Evolutionary conservation across 1,284 basidiomycete species (phyloP), one percentile per base, ranked within the genome.

Genomic region (Rhodotorula sp.): DNA sequence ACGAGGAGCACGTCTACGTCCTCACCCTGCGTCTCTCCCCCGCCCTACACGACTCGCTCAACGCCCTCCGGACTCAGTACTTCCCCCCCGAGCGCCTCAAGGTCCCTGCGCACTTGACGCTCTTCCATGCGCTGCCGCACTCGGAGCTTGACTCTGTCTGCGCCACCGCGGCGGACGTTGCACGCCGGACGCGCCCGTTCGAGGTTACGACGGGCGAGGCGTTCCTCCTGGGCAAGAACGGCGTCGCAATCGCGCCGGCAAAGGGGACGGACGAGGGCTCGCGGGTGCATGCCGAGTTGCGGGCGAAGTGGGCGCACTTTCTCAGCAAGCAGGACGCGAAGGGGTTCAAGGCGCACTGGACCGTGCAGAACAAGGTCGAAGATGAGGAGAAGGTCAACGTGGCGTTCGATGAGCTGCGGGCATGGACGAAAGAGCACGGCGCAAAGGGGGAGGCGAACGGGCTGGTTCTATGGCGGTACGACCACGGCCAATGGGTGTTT

Each of bases 121-220:
- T 72, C 54, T 72, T 72, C 60, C 70, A 72, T 55, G 70, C 70
- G 0, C n/a, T 72, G 37, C 70, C 70, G 1, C 70, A 69, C 32
- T 68, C 66, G 5, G 25, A 57, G 13, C 39, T 72, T 39, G 25
- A 51, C 34, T 39, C 53, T 21, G 44, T 72, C 34, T 29, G 29
- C 15, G 9, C 44, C 9, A 46, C 25, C 4, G 12, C 54, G 21
- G n/a, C 50, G 19, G 17, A 25, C 13, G 59, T 72, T 12, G 46
- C 70, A 1, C 17, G 44, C 12, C 19, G 25, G 27, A 72, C 66
- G 9, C 4, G 9, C 10, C 34, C 55, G 55, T 72, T 72, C 59
- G 32, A 27, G 29, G 60, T 72, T 19, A 58, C 32, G 46, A 56
- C 59, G 2, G 70, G 66, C 32, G 44, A 44, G 22, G 63, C 53